Base-by-base conservation (phyloP, 805 yeast species). In the Ogataea polymorpha region DNA sequence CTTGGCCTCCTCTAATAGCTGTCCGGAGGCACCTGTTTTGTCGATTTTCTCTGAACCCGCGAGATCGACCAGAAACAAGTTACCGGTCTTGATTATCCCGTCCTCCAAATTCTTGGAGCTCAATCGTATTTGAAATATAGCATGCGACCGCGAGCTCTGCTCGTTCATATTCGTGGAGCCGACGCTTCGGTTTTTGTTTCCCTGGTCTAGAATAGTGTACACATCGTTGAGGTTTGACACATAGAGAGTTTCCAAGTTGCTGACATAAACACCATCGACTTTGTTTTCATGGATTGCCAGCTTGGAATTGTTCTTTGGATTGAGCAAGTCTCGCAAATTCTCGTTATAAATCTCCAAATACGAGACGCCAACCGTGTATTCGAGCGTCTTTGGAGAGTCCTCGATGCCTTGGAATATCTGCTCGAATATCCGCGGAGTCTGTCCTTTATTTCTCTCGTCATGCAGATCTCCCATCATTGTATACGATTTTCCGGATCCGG, bases 41-140 rank as follows among this genome's bases (percentile, higher is more conserved):
- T 79, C 79, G 27, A 82, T 78, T 58, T 80, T 85, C 60, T 90
- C 96, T 16, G 91, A 81, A 5, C 96, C 96, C 0, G 96, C 96
- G 48, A 88, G 69, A 63, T 88, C 96, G 10, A 87, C 91, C 26
- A 88, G 61, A 52, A 80, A 83, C 45, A 88, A 67, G 44, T 76
- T 79, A 5, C 89, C 82, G 27, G 72, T 68, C 56, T 77, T 82
- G 15, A 75, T 68, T 6, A 77, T 70, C 11, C 84, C 86, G n/a
- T 73, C 69, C 3, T 62, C 62, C 14, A 68, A 46, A 50, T 75
- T 71, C 54, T 75, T 77, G 54, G 85, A 91, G n/a, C 74, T 67
- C 6, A 89, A 65, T 37, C 74, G 75, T 4, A 90, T 68, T 40
- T 82, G 83, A 46, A 87, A 78, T 23, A 89, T 83, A 0, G 91